Percentiles rank a stretch among this genome's conserved stretches.
phyloP scores from a whole-genome alignment of 768 basidiomycete species.

The Scleroderma bovista region DNA sequence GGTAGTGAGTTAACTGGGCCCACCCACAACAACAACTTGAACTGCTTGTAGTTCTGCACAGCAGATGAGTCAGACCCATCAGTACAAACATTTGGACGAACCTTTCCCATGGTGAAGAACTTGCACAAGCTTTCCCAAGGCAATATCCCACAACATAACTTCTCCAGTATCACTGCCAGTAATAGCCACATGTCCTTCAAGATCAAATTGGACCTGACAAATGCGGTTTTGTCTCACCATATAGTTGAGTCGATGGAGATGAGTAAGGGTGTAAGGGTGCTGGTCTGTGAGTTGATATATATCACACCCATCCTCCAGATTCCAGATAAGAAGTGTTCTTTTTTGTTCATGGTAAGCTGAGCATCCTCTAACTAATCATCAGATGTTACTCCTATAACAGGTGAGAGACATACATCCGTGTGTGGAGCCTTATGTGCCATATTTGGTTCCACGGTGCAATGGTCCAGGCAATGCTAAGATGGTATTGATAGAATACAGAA shows the following conservation, averaged over 20 bases:
- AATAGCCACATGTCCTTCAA: background rate
- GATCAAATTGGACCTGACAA: background rate
- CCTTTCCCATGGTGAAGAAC: background rate
- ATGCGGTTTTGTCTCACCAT: background rate
- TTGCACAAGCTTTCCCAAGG: background rate
- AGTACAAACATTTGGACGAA: background rate
- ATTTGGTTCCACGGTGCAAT: background rate
- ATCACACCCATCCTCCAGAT: background rate
- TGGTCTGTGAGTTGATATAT: background rate
- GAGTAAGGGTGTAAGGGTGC: background rate
- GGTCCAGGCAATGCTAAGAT: slow-evolving; percentile 1
- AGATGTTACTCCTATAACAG: background rate
- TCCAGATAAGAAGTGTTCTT: slow-evolving; percentile 1
- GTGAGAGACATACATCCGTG: background rate
- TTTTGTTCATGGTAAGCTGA: background rate
- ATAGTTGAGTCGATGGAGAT: background rate
- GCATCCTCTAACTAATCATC: background rate
- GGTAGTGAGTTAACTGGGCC: background rate
- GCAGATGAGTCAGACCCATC: background rate
- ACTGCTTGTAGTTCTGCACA: background rate
- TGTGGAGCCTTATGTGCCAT: background rate
- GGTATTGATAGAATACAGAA: background rate
- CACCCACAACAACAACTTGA: background rate
- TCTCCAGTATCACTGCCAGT: slow-evolving; percentile 2
- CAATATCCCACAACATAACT: background rate